Conservation (phyloP, 2,329 filamentous ascomycete species). For the Aspergillus versicolor region DNA sequence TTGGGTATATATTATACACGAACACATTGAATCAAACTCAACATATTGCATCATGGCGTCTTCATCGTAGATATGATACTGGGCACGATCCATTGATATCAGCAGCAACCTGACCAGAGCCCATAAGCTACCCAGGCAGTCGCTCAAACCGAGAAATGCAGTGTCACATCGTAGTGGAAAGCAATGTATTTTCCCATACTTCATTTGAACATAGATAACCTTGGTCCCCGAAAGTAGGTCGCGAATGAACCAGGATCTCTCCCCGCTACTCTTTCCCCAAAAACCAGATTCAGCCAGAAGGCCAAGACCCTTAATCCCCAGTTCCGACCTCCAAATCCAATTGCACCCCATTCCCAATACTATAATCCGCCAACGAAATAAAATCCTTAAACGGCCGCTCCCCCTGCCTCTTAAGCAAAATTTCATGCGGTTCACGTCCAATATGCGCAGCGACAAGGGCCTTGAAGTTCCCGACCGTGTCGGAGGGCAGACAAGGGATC, state of each 20-base stretch:
- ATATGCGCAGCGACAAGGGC: conserved; percentile 74
- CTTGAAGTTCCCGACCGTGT: conserved; percentile 58
- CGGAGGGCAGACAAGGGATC: conserved; percentile 82
- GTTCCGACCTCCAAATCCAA: conserved; percentile 52
- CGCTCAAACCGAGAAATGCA: background rate
- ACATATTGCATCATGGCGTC: background rate
- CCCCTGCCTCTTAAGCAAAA: conserved; percentile 86
- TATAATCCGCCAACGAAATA: conserved; percentile 85
- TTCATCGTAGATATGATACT: background rate
- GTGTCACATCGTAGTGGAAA: background rate
- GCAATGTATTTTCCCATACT: background rate
- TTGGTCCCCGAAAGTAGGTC: background rate
- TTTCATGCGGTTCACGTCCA: conserved; percentile 85
- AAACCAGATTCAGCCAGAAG: background rate
- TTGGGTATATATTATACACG: background rate
- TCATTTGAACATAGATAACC: background rate
- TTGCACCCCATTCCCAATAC: conserved; percentile 83
- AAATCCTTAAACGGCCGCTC: conserved; percentile 92
- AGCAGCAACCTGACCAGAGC: background rate
- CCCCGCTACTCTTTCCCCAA: background rate
- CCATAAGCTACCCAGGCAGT: background rate
- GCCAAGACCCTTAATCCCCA: conserved; percentile 36
- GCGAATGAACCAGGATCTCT: background rate
- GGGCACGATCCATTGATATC: background rate
- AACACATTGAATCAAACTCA: background rate